A percentile compares a stretch with the other conserved stretches of the same genome.
Conservation (phyloP, 1,284 basidiomycete species). For the Malassezia yamatoensis region DNA sequence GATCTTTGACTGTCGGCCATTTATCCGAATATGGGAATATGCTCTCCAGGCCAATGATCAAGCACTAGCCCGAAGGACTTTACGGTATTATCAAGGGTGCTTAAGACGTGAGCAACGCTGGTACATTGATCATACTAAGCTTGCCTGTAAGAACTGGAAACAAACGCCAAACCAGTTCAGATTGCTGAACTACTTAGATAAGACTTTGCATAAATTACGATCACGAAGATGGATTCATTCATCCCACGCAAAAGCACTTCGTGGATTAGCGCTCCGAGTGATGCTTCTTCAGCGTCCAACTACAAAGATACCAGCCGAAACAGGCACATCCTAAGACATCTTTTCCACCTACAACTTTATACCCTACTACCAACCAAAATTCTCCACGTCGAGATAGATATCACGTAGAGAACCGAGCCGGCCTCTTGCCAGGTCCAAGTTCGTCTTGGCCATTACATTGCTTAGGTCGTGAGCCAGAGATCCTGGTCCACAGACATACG, state of each 20-base stretch:
- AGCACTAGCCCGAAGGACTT: background rate
- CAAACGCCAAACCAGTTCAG: constrained; percentile 2
- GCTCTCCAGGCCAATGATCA: background rate
- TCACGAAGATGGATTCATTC: background rate
- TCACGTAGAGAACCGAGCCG: background rate
- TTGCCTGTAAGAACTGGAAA: background rate
- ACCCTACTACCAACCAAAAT: background rate
- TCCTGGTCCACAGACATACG: background rate
- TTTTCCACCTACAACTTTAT: background rate
- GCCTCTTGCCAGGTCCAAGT: background rate
- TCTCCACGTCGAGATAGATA: background rate
- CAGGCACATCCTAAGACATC: background rate
- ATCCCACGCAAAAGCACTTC: background rate
- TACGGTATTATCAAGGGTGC: constrained; percentile 8
- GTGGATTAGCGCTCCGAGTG: background rate
- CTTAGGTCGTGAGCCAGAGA: background rate
- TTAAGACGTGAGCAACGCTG: constrained; percentile 9
- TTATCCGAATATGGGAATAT: background rate
- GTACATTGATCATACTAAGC: background rate
- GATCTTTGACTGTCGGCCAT: constrained; percentile 4
- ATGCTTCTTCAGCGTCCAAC: background rate
- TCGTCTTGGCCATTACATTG: background rate
- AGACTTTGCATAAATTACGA: background rate
- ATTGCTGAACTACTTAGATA: background rate
- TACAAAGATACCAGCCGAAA: background rate